phyloP scores from a whole-genome alignment of 2,329 filamentous ascomycete genomes.

The Fusarium incarnatum region DNA sequence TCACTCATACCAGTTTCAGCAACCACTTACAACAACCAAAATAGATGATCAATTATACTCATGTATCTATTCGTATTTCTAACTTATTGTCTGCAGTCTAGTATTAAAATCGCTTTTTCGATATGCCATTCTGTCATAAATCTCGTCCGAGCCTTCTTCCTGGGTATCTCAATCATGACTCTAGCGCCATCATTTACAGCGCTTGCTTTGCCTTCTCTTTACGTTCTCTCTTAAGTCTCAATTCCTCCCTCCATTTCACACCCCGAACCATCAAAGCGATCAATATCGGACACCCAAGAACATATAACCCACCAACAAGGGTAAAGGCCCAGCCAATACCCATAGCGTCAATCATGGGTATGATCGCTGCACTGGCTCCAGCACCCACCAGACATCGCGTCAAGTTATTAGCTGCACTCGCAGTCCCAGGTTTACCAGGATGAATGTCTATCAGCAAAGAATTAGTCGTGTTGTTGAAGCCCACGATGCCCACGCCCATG shows the following conservation, averaged over 20 bases:
- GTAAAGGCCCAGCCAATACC: conserved; percentile 65
- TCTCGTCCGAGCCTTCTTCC: neutral
- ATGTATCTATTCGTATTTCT: neutral
- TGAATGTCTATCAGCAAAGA: conserved; percentile 68
- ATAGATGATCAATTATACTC: no score
- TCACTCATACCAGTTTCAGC: neutral
- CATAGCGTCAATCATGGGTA: conserved; percentile 63
- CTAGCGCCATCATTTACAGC: neutral
- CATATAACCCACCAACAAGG: conserved; percentile 57
- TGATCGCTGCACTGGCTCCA: conserved; percentile 62
- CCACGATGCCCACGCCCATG: conserved; percentile 62
- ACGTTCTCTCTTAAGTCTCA: conserved; percentile 45
- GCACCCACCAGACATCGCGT: conserved; percentile 67
- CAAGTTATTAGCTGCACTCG: conserved; percentile 68
- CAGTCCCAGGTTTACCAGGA: conserved; percentile 63
- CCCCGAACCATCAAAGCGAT: conserved; percentile 57
- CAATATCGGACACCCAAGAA: conserved; percentile 55
- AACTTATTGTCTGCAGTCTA: neutral
- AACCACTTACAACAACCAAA: neutral
- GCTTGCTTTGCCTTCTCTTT: conserved; percentile 33
- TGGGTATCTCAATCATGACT: neutral
- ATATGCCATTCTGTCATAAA: neutral
- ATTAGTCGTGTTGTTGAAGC: conserved; percentile 65
- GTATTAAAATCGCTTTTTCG: neutral
- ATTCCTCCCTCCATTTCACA: conserved; percentile 56